These are phyloP conservation scores for Pythium aristosporum DNA, from an alignment of 352 stramenopile genomes.

Conservation along the genomic window DNA sequence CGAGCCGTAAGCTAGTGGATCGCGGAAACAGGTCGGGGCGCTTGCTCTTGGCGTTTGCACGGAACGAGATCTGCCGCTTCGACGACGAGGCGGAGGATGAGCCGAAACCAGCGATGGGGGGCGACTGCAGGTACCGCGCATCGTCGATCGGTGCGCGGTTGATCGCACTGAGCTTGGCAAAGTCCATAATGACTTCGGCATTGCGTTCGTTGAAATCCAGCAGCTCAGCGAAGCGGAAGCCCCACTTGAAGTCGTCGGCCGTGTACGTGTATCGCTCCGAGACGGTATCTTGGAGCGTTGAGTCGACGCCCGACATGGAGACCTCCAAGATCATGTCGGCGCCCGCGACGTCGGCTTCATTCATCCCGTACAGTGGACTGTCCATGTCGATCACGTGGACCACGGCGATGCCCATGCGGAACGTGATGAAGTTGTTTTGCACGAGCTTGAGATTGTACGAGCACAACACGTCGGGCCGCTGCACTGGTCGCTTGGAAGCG, in stretches of 20 bases:
- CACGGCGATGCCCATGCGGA: conserved; percentile 78
- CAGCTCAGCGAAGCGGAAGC: conserved; percentile 71
- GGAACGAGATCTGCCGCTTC: conserved; percentile 20
- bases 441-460: conserved; percentile 79
- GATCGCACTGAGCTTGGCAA: conserved; percentile 69
- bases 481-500: not conserved
- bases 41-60: conserved; percentile 13
- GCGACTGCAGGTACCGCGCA: conserved; percentile 38
- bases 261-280: conserved; percentile 80
- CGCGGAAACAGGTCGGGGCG: conserved; percentile 16
- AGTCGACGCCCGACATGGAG: conserved; percentile 76
- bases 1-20: not conserved
- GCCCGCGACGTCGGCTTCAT: conserved; percentile 45
- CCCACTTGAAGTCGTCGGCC: conserved; percentile 58
- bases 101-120: not conserved
- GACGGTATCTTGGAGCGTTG: conserved; percentile 82
- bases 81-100: not conserved
- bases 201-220: conserved; percentile 69
- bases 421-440: conserved; percentile 86
- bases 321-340: conserved; percentile 81
- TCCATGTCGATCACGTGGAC: conserved; percentile 77
- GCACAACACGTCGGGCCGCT: conserved; percentile 36
- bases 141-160: conserved; percentile 55
- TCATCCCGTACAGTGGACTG: conserved; percentile 67
- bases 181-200: conserved; percentile 76